These are phyloP conservation scores for Viola pubescens DNA, from an alignment of 441 rosid species.

Conservation along the genomic window DNA sequence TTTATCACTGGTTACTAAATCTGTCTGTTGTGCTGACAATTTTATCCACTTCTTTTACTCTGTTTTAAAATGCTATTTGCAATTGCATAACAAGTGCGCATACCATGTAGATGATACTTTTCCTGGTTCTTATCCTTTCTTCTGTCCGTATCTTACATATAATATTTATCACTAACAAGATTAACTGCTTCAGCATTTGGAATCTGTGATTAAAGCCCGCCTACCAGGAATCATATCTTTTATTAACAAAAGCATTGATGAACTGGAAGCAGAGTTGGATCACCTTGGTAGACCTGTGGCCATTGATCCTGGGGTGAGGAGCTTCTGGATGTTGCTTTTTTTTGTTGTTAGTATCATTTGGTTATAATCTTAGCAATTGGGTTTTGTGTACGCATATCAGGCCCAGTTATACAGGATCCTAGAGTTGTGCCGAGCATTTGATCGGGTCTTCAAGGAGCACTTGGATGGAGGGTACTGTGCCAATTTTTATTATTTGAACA, in stretches of 20 bases:
- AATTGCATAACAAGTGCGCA: too few species aligned
- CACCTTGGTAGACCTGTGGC: constrained; percentile 69
- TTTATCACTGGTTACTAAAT: not conserved
- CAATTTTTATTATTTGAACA: constrained; percentile 3
- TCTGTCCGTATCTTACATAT: not conserved
- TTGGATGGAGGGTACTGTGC: constrained; percentile 81
- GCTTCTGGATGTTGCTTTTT: not conserved
- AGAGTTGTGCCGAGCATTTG: constrained; percentile 89
- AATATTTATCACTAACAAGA: constrained; percentile 9
- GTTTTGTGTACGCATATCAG: constrained; percentile 28
- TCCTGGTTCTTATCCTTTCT: not conserved
- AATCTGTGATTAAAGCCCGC: constrained; percentile 53
- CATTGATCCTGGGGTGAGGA: constrained; percentile 77
- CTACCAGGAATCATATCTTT: constrained; percentile 55
- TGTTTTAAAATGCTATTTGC: too few species aligned
- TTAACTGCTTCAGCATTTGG: constrained; percentile 49
- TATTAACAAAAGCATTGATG: constrained; percentile 60
- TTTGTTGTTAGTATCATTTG: constrained; percentile 8
- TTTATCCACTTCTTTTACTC: not conserved
- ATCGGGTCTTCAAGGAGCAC: constrained; percentile 84
- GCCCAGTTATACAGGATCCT: constrained; percentile 77
- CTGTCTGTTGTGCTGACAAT: not conserved
- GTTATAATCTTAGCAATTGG: constrained; percentile 1
- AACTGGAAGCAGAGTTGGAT: constrained; percentile 61
- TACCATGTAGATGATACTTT: not conserved